Conservation (phyloP, 1,139 yeast species). For the Protomyces pachydermus region DNA sequence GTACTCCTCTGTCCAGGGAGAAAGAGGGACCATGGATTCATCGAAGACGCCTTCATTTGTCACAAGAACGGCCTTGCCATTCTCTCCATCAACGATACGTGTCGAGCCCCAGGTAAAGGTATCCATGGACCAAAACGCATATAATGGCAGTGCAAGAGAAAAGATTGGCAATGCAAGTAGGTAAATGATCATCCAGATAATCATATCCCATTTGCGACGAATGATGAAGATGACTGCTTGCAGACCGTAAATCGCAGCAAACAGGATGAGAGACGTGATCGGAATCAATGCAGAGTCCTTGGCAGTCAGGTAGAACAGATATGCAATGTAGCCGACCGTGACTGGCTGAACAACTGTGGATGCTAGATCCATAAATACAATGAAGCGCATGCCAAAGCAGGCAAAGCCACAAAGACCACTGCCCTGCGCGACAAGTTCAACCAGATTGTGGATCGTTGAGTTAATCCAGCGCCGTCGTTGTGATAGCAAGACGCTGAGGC, state of each 20-base stretch:
- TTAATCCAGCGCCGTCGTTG: slow-evolving; percentile 48
- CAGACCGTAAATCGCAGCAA: slow-evolving; percentile 44
- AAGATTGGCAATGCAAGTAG: slow-evolving; percentile 43
- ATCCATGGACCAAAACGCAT: slow-evolving; percentile 47
- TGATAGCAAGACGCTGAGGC: slow-evolving; percentile 44
- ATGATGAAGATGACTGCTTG: slow-evolving; percentile 43
- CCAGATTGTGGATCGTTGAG: slow-evolving; percentile 45
- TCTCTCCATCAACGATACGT: slow-evolving; percentile 45
- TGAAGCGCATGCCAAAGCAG: slow-evolving; percentile 45
- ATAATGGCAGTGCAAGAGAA: slow-evolving; percentile 42
- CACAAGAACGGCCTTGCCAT: slow-evolving; percentile 40
- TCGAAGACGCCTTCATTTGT: slow-evolving; percentile 44
- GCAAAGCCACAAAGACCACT: slow-evolving; percentile 46
- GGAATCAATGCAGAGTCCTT: slow-evolving; percentile 39
- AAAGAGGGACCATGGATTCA: not conserved
- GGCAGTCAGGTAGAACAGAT: slow-evolving; percentile 41
- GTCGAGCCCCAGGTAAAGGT: slow-evolving; percentile 48
- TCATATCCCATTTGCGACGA: slow-evolving; percentile 45
- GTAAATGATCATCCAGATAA: slow-evolving; percentile 48
- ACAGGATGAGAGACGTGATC: slow-evolving; percentile 41
- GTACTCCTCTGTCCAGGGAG: not conserved
- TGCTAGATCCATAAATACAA: slow-evolving; percentile 43
- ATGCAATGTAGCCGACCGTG: slow-evolving; percentile 43
- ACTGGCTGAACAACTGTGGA: slow-evolving; percentile 45
- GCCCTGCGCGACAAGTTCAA: slow-evolving; percentile 37